Base-by-base conservation (phyloP, 306 rosid genomes). In the Carpinus viminea region DNA sequence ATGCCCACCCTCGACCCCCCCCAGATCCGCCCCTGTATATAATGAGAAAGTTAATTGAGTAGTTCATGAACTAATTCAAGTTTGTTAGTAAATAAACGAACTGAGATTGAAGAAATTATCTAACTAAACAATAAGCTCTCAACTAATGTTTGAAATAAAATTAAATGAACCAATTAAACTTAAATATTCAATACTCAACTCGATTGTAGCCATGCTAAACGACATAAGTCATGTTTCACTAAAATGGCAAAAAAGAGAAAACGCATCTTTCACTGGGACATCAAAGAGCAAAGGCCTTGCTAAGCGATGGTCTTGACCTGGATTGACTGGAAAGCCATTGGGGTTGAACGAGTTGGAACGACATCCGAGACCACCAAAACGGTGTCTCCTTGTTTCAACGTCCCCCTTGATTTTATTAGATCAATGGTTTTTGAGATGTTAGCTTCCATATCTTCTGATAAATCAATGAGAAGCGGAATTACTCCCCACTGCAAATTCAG, bases 401-500 rank as follows among this genome's bases (percentile, higher is more conserved):
- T 78, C 20, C 88, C 94, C 61, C 77, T 83, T 4, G 91, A 84
- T 82, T 91, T 89, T 83, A 94, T 76, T 59, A 91, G 85, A 54
- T 85, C 79, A 17, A 87, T 79, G 16, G 94, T 90, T 57, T 86
- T 84, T 48, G 86, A 77, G 87, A 88, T 86, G 86, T 92, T 92
- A 28, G 90, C 84, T 83, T 92, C 98, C 52, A 83, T 80, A 79
- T 92, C 95, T 78, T 88, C 95, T 24, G 91, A 91, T 43, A 94
- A 82, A 75, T 87, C 86, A 53, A 85, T 76, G 28, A 85, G 90
- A 74, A 94, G 83, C 51, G 98, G 92, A 20, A 85, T 81, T 61
- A 94, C 94, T 75, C 98, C 97, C 97, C 97, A 94, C 26, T 82
- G 91, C 82, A 94, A 79, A 85, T 87, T 91, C 83, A 94, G 70